phyloP scores from a whole-genome alignment of 2,329 filamentous ascomycete species.

The Basipetospora chlamydospora region DNA sequence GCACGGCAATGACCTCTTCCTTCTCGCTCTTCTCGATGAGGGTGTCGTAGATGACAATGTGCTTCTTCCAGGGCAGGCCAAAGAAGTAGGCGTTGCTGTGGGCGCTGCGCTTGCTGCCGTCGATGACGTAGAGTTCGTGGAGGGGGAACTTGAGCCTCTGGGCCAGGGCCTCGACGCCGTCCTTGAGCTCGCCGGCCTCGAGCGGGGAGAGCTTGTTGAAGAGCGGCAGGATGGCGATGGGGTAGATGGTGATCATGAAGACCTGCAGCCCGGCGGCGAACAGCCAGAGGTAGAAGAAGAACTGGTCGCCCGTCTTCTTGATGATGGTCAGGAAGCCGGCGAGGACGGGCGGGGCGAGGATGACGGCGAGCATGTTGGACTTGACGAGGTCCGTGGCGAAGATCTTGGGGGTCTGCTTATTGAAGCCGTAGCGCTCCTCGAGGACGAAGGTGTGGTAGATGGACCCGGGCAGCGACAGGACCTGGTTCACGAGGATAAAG shows the following conservation, averaged over 20 bases:
- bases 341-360: slow-evolving; percentile 74
- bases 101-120: slow-evolving; percentile 73
- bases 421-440: slow-evolving; percentile 96
- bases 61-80: slow-evolving; percentile 97
- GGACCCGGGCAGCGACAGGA: slow-evolving; percentile 63
- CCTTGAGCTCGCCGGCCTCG: slow-evolving; percentile 75
- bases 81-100: slow-evolving; percentile 94
- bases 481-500: slow-evolving; percentile 69
- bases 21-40: slow-evolving; percentile 88
- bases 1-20: slow-evolving; percentile 83
- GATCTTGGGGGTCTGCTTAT: slow-evolving; percentile 85
- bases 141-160: slow-evolving; percentile 80
- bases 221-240: slow-evolving; percentile 79
- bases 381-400: slow-evolving; percentile 89
- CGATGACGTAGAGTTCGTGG: slow-evolving; percentile 85
- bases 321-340: slow-evolving; percentile 89
- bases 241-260: slow-evolving; percentile 92
- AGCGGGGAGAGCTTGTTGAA: slow-evolving; percentile 98
- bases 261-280: slow-evolving; percentile 83
- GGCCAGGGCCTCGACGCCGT: slow-evolving; percentile 71
- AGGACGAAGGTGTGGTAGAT: slow-evolving; percentile 93
- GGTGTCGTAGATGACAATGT: slow-evolving; percentile 98
- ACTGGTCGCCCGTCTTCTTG: slow-evolving; percentile 80
- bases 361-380: slow-evolving; percentile 66
- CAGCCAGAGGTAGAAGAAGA: slow-evolving; percentile 97